Base-by-base conservation (phyloP, 1,139 yeast genomes). In the Citeromyces siamensis region DNA sequence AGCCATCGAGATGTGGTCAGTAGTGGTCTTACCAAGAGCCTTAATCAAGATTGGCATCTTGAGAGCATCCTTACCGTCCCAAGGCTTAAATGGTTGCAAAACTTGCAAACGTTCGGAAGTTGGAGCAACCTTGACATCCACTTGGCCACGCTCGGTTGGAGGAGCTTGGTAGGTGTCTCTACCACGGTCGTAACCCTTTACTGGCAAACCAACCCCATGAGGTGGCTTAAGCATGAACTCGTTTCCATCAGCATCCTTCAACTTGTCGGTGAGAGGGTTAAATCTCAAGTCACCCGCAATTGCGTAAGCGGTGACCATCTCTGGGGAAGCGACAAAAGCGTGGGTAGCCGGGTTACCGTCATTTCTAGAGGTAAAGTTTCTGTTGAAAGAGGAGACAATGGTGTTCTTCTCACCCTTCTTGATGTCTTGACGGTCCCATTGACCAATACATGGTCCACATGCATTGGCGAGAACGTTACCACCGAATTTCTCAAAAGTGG, bases 1-100 rank as follows among this genome's bases (percentile, higher is more conserved):
- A 60, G 98, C 98, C 93, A 84, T 86, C 57, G 97, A 88, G 58
- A 90, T 90, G 71, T 90, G 97, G 70, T 90, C 98, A 53, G 98
- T 90, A 58, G 98, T 90, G 64, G 96, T 86, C 77, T 90, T 90
- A 70, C 97, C 97, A 50, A 80, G 71, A 51, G 96, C 84, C 74
- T 90, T 90, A 67, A 90, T 85, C 66, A 90, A 81, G 51, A 90
- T 86, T 63, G 96, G 96, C 72, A 88, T 68, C 59, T 73, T 71
- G 47, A 66, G 61, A 53, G 94, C 88, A 58, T 90, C 96, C 71
- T 86, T 82, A 62, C 97, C 97, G 60, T 90, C 83, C 97, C 97
- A 90, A 46, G 94, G 69, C 51, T 73, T 63, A 70, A 90, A 90
- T 47, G 98, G 97, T 50, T 81, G 81, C 60, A 90, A 76, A 46